phyloP scores from a whole-genome alignment of 495 filamentous ascomycete genomes.

The Penicillium fimorum region DNA sequence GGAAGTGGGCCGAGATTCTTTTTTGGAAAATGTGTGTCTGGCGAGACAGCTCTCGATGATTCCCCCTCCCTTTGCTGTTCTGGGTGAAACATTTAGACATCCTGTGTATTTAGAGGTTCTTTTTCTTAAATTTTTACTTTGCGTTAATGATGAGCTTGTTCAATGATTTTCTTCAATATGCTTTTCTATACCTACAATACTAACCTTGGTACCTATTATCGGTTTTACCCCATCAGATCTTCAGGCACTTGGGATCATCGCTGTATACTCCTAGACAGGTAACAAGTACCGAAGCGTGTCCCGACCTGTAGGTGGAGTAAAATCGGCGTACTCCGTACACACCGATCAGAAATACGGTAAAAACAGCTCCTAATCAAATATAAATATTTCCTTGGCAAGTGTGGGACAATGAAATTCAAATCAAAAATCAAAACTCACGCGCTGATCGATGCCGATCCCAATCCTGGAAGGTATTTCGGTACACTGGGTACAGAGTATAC shows the following conservation, averaged over 20 bases:
- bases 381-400: neutral
- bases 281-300: neutral
- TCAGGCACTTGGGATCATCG: neutral
- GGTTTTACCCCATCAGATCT: neutral
- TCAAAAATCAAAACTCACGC: neutral
- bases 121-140: neutral
- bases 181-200: neutral
- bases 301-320: neutral
- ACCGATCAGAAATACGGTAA: neutral
- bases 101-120: constrained; percentile 3
- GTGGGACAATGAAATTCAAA: neutral
- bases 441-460: neutral
- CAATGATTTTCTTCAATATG: neutral
- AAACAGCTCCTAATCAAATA: neutral
- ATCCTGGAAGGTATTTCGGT: neutral
- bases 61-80: constrained; percentile 7
- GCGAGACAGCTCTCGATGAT: constrained; percentile 8
- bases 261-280: neutral
- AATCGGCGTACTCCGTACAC: neutral
- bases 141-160: constrained; percentile 12
- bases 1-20: neutral
- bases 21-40: constrained; percentile 3
- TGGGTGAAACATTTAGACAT: constrained; percentile 12
- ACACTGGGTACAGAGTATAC: too few relatives aligned
- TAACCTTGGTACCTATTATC: neutral